Conservation (phyloP, 805 yeast genomes). For the Metschnikowia peoriensis region DNA sequence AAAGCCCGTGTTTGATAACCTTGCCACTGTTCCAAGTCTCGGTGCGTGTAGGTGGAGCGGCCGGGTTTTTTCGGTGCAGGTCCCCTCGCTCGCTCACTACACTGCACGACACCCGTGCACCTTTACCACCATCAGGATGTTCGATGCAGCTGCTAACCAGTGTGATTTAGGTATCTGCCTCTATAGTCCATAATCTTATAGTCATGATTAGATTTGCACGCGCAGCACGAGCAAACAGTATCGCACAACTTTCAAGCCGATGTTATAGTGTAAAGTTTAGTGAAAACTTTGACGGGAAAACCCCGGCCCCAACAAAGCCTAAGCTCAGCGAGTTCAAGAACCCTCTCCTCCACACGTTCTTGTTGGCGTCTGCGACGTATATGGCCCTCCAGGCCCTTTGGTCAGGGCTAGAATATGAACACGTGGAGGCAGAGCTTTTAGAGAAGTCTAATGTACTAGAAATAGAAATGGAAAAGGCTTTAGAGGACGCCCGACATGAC, state of each 20-base stretch:
- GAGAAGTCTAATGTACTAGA: constrained; percentile 18
- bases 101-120: constrained; percentile 9
- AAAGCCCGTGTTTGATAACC: background rate
- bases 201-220: background rate
- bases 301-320: constrained; percentile 25
- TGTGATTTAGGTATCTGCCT: background rate
- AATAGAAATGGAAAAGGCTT: constrained; percentile 12
- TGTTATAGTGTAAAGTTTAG: constrained; percentile 15
- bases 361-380: constrained; percentile 39
- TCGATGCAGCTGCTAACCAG: background rate
- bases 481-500: constrained; percentile 16
- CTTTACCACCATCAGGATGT: background rate
- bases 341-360: constrained; percentile 38
- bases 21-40: constrained; percentile 4
- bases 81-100: background rate
- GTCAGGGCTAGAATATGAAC: constrained; percentile 30
- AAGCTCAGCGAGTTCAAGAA: constrained; percentile 34
- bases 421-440: constrained; percentile 15
- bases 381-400: constrained; percentile 35
- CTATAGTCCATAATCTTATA: background rate
- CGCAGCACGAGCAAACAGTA: background rate
- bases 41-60: background rate
- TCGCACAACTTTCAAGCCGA: background rate
- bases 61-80: constrained; percentile 3
- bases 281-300: constrained; percentile 17